phyloP scores from a whole-genome alignment of 306 rosid genomes.

The Chamaecrista fasciculata region DNA sequence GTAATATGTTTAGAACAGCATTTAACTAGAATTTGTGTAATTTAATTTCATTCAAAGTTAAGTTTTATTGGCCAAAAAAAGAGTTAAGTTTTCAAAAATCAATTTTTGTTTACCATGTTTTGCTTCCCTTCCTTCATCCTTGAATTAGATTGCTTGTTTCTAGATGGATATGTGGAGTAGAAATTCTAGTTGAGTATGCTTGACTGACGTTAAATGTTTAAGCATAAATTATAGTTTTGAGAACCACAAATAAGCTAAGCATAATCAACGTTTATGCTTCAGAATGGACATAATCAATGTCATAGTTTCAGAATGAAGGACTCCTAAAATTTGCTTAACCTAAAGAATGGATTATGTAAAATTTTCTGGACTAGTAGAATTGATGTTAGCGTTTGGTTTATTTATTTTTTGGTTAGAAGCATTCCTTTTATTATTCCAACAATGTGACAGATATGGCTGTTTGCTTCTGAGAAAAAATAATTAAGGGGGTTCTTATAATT shows the following conservation, averaged over 20 bases:
- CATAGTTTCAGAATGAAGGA: slow-evolving; percentile 20
- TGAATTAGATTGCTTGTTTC: slow-evolving; percentile 5
- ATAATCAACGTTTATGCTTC: not conserved
- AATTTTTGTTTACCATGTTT: not conserved
- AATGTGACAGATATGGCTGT: not conserved
- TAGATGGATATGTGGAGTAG: not conserved
- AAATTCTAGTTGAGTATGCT: not conserved
- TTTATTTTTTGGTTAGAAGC: no score
- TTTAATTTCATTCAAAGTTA: not conserved
- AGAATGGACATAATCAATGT: no score
- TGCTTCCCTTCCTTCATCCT: slow-evolving; percentile 2
- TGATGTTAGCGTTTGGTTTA: no score
- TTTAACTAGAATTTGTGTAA: slow-evolving; percentile 4
- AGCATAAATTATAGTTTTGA: not conserved
- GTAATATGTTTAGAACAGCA: not conserved
- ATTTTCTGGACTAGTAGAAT: not conserved
- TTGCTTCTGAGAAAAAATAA: not conserved
- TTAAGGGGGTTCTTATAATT: not conserved
- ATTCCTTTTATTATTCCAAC: not conserved
- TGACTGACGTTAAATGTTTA: not conserved
- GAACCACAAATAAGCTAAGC: not conserved
- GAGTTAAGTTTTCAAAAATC: slow-evolving; percentile 12
- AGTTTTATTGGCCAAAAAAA: no score
- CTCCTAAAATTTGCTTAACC: not conserved
- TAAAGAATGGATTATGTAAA: not conserved